A percentile compares a stretch with the other conserved stretches of the same genome.
These are phyloP conservation scores for Amyloporia xantha DNA, from an alignment of 768 basidiomycete species.

Conservation along the genomic window DNA sequence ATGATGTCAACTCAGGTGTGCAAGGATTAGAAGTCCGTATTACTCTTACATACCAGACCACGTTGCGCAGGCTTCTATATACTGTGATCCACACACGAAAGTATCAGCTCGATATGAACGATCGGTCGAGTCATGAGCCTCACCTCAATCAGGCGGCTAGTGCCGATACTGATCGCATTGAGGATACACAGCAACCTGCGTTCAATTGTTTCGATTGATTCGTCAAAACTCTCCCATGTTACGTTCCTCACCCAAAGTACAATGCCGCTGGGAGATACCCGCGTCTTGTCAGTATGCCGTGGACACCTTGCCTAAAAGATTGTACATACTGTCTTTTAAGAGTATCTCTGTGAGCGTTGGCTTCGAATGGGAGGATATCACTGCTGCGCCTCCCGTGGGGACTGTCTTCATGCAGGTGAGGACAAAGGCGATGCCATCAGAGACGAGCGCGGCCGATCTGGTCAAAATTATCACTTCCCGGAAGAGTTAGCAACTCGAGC, in stretches of 20 bases:
- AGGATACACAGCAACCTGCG: not conserved
- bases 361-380: not conserved
- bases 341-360: not conserved
- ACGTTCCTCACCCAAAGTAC: not conserved
- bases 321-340: not conserved
- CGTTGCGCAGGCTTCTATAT: not conserved
- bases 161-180: not conserved
- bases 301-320: not conserved
- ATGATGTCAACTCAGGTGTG: not conserved
- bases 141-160: not conserved
- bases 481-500: not conserved
- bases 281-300: too few relatives aligned
- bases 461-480: not conserved
- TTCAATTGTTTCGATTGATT: not conserved
- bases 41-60: not conserved
- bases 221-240: too few relatives aligned
- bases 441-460: not conserved
- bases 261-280: not conserved
- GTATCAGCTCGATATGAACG: not conserved
- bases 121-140: not conserved
- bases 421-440: not conserved
- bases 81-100: not conserved
- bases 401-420: not conserved
- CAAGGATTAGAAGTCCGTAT: not conserved
- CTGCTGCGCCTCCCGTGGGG: not conserved